These are phyloP conservation scores for Citeromyces hawaiiensis DNA, from an alignment of 1,139 yeast genomes.

Conservation along the genomic window DNA sequence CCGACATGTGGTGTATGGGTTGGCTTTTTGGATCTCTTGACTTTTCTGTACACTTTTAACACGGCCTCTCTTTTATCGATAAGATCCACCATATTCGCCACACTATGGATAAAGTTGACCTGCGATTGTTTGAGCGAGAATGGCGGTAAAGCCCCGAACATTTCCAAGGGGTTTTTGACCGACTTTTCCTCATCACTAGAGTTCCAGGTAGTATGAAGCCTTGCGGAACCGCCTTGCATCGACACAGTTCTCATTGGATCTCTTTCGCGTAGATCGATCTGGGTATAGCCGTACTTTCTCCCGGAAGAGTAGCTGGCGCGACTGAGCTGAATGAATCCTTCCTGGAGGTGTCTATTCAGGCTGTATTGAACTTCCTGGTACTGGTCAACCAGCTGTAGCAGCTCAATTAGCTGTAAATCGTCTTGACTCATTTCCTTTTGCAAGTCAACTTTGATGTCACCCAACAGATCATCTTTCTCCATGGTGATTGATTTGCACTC, in stretches of 20 bases:
- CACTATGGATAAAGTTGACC: constrained; percentile 14
- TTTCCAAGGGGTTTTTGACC: constrained; percentile 22
- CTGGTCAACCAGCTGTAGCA: neutral
- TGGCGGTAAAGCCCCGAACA: constrained; percentile 32
- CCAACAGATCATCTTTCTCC: neutral
- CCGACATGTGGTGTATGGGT: constrained; percentile 32
- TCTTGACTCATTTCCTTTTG: neutral
- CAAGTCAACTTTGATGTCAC: neutral
- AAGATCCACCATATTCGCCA: constrained; percentile 11
- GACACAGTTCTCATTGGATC: neutral
- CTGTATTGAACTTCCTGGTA: constrained; percentile 1
- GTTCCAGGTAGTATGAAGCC: neutral
- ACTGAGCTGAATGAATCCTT: constrained; percentile 9
- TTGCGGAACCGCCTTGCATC: neutral
- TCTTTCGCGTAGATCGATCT: constrained; percentile 1
- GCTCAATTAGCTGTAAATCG: neutral
- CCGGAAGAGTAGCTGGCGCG: constrained; percentile 7
- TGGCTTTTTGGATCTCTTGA: constrained; percentile 7
- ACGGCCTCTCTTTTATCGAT: constrained; percentile 17
- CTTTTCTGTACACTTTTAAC: constrained; percentile 10
- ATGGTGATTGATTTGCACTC: neutral
- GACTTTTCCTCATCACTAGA: neutral
- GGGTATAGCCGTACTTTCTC: neutral
- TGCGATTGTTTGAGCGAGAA: constrained; percentile 24
- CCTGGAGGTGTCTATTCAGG: constrained; percentile 3